These are phyloP conservation scores for Kockiozyma suomiensis DNA, from an alignment of 805 yeast genomes.

Conservation along the genomic window DNA sequence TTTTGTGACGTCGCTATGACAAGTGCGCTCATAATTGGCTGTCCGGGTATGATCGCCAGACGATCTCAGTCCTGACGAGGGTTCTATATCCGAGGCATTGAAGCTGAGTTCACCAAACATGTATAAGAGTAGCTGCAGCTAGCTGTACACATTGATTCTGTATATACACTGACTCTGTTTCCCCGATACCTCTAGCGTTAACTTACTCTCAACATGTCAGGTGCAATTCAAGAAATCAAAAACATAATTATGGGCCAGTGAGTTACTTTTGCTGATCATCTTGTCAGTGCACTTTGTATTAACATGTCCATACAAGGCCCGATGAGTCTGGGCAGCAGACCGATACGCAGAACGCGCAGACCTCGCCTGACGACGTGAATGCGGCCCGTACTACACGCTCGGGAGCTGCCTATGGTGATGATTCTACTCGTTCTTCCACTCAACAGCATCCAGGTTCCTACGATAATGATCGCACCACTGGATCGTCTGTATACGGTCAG, in stretches of 20 bases:
- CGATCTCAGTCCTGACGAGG: neutral
- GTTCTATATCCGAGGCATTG: neutral
- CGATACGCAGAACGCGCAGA: no score
- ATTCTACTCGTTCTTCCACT: neutral
- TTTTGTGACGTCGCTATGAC: neutral
- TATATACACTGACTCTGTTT: no score
- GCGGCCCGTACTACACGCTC: slow-evolving; percentile 21
- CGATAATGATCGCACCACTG: slow-evolving; percentile 4
- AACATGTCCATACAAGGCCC: neutral
- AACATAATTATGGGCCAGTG: slow-evolving; percentile 17
- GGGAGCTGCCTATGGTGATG: slow-evolving; percentile 12
- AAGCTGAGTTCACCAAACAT: neutral
- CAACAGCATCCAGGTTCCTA: slow-evolving; percentile 2
- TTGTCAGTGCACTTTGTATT: neutral
- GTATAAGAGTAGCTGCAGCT: neutral
- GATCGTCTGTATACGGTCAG: no score
- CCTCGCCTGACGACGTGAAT: neutral
- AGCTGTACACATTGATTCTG: neutral
- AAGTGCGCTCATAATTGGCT: neutral
- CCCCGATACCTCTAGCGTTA: no score
- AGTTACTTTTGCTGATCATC: neutral
- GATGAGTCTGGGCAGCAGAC: slow-evolving; percentile 2
- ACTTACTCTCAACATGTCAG: slow-evolving; percentile 19
- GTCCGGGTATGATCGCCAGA: slow-evolving; percentile 1
- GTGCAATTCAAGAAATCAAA: slow-evolving; percentile 18